Conservation (phyloP, 257 asterid species). For the Cordia subcordata region DNA sequence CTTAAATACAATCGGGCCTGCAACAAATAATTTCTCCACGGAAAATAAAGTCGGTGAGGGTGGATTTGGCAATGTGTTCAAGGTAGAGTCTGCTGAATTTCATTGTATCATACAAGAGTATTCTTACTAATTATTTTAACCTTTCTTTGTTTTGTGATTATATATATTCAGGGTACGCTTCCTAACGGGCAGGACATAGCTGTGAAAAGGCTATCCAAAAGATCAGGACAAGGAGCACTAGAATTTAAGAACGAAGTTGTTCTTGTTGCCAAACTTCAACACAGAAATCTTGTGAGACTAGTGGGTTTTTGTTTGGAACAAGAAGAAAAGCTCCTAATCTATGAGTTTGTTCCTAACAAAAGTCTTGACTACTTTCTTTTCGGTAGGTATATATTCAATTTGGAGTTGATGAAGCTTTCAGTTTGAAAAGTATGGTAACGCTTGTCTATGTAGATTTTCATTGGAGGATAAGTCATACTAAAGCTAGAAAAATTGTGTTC, state of each 20-base stretch:
- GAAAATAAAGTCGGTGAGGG: slow-evolving; percentile 12
- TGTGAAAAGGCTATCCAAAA: neutral
- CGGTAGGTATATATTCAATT: neutral
- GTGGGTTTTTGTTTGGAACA: neutral
- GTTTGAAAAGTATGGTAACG: neutral
- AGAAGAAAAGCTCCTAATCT: neutral
- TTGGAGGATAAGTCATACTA: too few species aligned
- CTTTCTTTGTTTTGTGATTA: neutral
- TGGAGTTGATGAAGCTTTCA: too few species aligned
- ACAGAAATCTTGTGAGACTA: neutral
- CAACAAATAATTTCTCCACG: slow-evolving; percentile 11
- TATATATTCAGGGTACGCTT: neutral
- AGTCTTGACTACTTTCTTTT: neutral
- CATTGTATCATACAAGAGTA: neutral
- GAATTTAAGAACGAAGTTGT: neutral
- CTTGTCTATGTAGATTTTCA: too few species aligned
- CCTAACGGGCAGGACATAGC: neutral
- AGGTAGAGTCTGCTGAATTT: neutral
- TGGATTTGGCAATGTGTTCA: slow-evolving; percentile 9
- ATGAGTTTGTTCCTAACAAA: neutral
- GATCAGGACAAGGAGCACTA: neutral
- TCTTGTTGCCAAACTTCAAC: neutral
- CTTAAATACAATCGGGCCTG: slow-evolving; percentile 4
- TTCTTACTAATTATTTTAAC: too few species aligned
- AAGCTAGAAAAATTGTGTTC: neutral